Percentiles rank a stretch among this genome's conserved stretches.
These are phyloP conservation scores for Thalassiosira exigua DNA, from an alignment of 352 stramenopile species.

Conservation along the genomic window DNA sequence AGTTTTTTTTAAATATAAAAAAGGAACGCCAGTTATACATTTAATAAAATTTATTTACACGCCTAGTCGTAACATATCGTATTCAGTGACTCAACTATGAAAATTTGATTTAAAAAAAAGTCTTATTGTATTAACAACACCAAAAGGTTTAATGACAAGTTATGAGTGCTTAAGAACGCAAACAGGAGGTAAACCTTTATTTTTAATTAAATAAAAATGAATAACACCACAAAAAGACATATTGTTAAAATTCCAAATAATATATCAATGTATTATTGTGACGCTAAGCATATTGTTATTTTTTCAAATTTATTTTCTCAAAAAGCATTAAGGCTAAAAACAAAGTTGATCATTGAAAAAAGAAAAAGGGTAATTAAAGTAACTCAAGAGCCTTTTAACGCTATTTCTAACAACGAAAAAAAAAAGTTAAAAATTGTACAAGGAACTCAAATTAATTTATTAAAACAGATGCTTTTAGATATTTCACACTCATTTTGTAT, in stretches of 20 bases:
- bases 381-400: slow-evolving; percentile 3
- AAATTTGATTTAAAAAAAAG: slow-evolving; percentile 30
- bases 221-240: slow-evolving; percentile 61
- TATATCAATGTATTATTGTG: slow-evolving; percentile 31
- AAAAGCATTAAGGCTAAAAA: slow-evolving; percentile 29
- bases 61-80: slow-evolving; percentile 16
- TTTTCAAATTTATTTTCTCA: slow-evolving; percentile 4
- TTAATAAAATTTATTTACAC: slow-evolving; percentile 23
- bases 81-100: slow-evolving; percentile 35
- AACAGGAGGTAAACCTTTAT: slow-evolving; percentile 33
- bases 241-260: slow-evolving; percentile 46
- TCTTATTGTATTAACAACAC: slow-evolving; percentile 31
- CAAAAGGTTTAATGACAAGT: slow-evolving; percentile 31
- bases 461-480: slow-evolving; percentile 22
- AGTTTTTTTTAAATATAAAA: slow-evolving; percentile 62
- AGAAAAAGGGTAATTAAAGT: slow-evolving; percentile 39
- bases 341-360: slow-evolving; percentile 44
- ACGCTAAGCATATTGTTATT: slow-evolving; percentile 18
- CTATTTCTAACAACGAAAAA: slow-evolving; percentile 4
- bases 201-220: slow-evolving; percentile 52
- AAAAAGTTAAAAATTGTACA: slow-evolving; percentile 21
- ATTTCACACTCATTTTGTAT: slow-evolving; percentile 12
- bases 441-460: slow-evolving; percentile 1
- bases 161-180: slow-evolving; percentile 31
- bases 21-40: slow-evolving; percentile 54